These are phyloP conservation scores for Plasmopara halstedii DNA, from an alignment of 352 stramenopile genomes.

Conservation along the genomic window DNA sequence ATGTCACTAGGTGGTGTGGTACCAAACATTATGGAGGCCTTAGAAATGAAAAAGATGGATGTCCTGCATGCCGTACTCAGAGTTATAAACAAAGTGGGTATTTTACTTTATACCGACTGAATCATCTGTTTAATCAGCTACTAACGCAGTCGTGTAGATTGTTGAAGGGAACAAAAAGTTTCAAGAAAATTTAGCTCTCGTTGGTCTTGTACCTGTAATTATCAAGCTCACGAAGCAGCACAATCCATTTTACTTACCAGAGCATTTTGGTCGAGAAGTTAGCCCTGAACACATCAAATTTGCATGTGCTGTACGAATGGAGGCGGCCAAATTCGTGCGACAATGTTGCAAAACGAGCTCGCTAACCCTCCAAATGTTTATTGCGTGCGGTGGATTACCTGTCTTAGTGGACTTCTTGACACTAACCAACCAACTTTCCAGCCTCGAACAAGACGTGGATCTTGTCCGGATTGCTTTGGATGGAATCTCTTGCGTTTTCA, in stretches of 20 bases:
- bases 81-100: conserved; percentile 77
- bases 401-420: conserved; percentile 81
- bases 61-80: conserved; percentile 79
- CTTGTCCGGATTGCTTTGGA: conserved; percentile 82
- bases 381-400: conserved; percentile 84
- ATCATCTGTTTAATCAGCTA: background rate
- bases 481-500: conserved; percentile 87
- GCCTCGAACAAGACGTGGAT: conserved; percentile 36
- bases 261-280: conserved; percentile 11
- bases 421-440: conserved; percentile 19
- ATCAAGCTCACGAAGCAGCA: conserved; percentile 79
- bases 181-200: conserved; percentile 87
- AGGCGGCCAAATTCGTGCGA: conserved; percentile 84
- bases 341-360: conserved; percentile 85
- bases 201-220: conserved; percentile 87
- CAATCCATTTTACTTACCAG: conserved; percentile 24
- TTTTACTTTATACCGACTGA: background rate
- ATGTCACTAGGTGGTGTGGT: conserved; percentile 89
- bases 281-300: conserved; percentile 21
- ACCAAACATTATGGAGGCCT: conserved; percentile 89
- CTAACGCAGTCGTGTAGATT: conserved; percentile 34
- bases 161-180: conserved; percentile 87
- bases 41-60: conserved; percentile 88
- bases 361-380: conserved; percentile 90
- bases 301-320: conserved; percentile 61